Conservation (phyloP, 1,284 basidiomycete genomes). For the Bothia castanella region DNA sequence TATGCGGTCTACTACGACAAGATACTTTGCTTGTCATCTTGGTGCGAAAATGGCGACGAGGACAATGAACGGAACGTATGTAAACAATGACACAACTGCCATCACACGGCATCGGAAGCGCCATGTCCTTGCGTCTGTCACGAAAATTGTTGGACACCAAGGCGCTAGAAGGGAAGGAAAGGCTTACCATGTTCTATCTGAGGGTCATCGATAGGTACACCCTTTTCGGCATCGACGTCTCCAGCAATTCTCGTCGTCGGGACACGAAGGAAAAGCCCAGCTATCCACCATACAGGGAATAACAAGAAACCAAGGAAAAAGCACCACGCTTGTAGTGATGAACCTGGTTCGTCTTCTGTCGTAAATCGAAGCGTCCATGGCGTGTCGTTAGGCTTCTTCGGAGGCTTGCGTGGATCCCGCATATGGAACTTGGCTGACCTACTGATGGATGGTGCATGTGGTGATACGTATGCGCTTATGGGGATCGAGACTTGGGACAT, state of each 20-base stretch:
- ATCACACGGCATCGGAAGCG: conserved; percentile 69
- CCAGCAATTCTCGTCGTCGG: conserved; percentile 61
- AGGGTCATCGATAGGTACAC: conserved; percentile 69
- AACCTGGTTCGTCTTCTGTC: conserved; percentile 53
- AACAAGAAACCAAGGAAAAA: conserved; percentile 72
- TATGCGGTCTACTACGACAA: conserved; percentile 11
- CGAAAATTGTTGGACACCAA: conserved; percentile 11
- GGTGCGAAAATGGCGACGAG: conserved; percentile 63
- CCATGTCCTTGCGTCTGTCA: conserved; percentile 65
- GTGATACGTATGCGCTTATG: conserved; percentile 68
- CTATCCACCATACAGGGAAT: conserved; percentile 76
- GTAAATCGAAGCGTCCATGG: conserved; percentile 56
- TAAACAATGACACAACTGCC: conserved; percentile 59
- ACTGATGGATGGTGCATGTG: conserved; percentile 66
- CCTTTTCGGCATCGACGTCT: conserved; percentile 59
- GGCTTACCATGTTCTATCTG: conserved; percentile 69
- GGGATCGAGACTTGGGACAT: conserved; percentile 68
- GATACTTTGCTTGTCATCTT: conserved; percentile 23
- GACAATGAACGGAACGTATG: conserved; percentile 75
- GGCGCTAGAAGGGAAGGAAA: background rate
- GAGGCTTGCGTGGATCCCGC: conserved; percentile 70
- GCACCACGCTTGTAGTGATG: conserved; percentile 67
- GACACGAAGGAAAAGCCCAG: conserved; percentile 51
- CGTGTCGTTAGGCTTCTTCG: conserved; percentile 49
- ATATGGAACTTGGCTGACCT: conserved; percentile 62